Evolutionary conservation across 176 grass and related monocot genomes (phyloP).

Genomic region (Triticum timopheevii): DNA sequence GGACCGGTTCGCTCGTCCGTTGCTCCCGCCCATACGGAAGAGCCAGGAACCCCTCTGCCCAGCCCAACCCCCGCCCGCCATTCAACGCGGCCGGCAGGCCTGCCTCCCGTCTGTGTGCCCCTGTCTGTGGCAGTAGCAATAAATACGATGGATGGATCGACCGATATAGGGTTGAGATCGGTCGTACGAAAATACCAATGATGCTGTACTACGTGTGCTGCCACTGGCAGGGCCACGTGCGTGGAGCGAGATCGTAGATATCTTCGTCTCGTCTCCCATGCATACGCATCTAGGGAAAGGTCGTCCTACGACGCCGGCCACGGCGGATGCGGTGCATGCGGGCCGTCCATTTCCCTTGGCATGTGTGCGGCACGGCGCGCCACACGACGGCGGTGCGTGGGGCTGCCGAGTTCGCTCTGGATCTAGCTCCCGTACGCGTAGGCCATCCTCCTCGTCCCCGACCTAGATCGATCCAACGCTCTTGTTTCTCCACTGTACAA

Average conservation of each 20-base stretch:
- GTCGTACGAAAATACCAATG: constrained; percentile 6
- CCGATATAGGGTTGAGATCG: constrained; percentile 32
- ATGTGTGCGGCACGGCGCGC: not conserved
- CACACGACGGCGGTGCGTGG: not conserved
- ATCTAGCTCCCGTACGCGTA: not conserved
- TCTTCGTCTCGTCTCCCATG: not conserved
- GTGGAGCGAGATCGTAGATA: not conserved
- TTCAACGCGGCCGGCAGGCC: not conserved
- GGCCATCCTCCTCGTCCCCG: not conserved
- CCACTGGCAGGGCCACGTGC: constrained; percentile 24
- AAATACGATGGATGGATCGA: not conserved
- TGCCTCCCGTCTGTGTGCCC: not conserved
- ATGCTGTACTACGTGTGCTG: not conserved
- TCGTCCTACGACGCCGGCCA: constrained; percentile 8
- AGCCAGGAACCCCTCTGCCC: not conserved
- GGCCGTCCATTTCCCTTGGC: not conserved
- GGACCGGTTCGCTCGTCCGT: not conserved
- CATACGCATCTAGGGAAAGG: not conserved
- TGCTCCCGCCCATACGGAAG: constrained; percentile 20
- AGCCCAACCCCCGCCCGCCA: constrained; percentile 17
- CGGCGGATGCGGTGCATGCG: not conserved
- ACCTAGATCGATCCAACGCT: not conserved
- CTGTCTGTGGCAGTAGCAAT: not conserved
- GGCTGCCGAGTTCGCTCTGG: not conserved
- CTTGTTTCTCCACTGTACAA: too few relatives aligned